These are phyloP conservation scores for Penicillium sp. DNA, from an alignment of 2,329 filamentous ascomycete genomes.

Conservation along the genomic window DNA sequence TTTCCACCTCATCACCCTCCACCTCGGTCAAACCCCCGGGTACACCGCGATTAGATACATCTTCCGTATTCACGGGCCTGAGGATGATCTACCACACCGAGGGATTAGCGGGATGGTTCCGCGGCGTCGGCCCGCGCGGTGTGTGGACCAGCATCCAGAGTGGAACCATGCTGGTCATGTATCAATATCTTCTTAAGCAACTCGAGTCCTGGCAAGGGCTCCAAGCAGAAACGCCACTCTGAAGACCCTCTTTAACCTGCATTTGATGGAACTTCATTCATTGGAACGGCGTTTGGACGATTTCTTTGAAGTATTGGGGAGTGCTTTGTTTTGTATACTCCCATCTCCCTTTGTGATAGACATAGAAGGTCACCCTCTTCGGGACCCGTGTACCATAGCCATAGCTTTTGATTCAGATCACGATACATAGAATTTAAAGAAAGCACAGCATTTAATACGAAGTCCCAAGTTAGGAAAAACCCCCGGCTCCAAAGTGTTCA, in stretches of 20 bases:
- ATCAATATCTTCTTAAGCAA: constrained; percentile 79
- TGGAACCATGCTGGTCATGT: constrained; percentile 93
- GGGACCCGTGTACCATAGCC: constrained; percentile 20
- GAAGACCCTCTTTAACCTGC: constrained; percentile 10
- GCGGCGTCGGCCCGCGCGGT: constrained; percentile 85
- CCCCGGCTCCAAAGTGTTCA: not conserved
- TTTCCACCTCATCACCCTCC: constrained; percentile 86
- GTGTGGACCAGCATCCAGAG: constrained; percentile 98
- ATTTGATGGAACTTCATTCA: constrained; percentile 12
- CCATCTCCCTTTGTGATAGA: constrained; percentile 18
- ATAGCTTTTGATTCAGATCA: not conserved
- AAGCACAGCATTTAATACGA: not conserved
- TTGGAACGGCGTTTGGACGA: constrained; percentile 20
- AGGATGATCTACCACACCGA: constrained; percentile 87
- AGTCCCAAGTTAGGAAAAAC: no score
- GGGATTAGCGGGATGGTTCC: constrained; percentile 85
- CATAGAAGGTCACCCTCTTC: constrained; percentile 12
- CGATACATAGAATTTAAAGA: not conserved
- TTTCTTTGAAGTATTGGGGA: constrained; percentile 11
- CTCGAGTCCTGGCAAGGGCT: constrained; percentile 58
- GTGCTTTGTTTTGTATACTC: constrained; percentile 13
- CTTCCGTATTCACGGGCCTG: constrained; percentile 80
- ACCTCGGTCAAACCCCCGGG: constrained; percentile 78
- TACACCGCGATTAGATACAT: constrained; percentile 78
- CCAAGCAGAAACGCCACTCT: constrained; percentile 21